Percentiles rank a stretch among this genome's conserved stretches.
These are phyloP conservation scores for Stagonosporopsis vannaccii DNA, from an alignment of 2,329 filamentous ascomycete genomes.

Conservation along the genomic window DNA sequence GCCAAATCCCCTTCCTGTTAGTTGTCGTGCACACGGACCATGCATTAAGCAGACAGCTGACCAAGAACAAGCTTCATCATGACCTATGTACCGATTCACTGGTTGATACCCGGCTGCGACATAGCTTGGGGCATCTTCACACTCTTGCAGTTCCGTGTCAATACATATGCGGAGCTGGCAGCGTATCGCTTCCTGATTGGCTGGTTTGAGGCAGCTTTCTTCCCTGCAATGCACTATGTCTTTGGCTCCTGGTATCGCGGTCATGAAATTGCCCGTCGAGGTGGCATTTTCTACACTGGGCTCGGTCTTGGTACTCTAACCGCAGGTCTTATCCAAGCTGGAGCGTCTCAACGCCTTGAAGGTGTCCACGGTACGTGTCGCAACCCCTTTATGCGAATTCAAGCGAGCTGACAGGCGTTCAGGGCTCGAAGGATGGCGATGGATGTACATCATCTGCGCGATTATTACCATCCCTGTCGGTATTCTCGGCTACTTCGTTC, in stretches of 20 bases:
- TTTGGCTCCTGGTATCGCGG: conserved; percentile 56
- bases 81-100: conserved; percentile 53
- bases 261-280: conserved; percentile 51
- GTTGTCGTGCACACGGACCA: background rate
- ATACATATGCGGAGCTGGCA: conserved; percentile 56
- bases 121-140: conserved; percentile 63
- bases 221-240: conserved; percentile 35
- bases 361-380: conserved; percentile 49
- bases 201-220: conserved; percentile 57
- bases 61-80: conserved; percentile 49
- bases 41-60: background rate
- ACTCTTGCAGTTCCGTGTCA: conserved; percentile 59
- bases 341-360: conserved; percentile 60
- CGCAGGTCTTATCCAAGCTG: conserved; percentile 54
- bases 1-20: conserved; percentile 59
- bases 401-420: background rate
- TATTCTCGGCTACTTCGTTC: conserved; percentile 58
- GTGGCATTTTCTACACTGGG: conserved; percentile 60
- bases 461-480: conserved; percentile 63
- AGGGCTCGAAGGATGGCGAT: conserved; percentile 27
- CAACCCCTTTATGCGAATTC: background rate
- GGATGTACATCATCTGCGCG: conserved; percentile 43
- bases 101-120: conserved; percentile 59
- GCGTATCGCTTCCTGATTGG: conserved; percentile 62
- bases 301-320: conserved; percentile 59